A percentile compares a stretch with the other conserved stretches of the same genome.
These are phyloP conservation scores for grape (Vitis vinifera) DNA, from an alignment of 164 flowering plant species.

Conservation along the genomic window DNA sequence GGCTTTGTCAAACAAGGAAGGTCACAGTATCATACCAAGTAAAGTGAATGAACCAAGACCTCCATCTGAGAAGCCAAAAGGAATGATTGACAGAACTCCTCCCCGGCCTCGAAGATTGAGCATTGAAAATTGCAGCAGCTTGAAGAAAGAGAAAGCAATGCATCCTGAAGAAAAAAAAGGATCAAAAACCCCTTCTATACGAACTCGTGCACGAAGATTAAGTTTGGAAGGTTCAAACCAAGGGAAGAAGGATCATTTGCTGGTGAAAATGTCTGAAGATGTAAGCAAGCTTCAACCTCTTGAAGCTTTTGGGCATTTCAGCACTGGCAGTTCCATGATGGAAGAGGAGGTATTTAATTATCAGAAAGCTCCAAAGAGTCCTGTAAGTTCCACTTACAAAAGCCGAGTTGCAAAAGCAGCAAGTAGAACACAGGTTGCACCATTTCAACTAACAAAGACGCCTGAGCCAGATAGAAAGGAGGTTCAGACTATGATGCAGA, in stretches of 20 bases:
- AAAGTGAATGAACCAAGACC: conserved; percentile 30
- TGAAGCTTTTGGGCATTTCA: conserved; percentile 3
- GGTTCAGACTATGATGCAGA: conserved; percentile 22
- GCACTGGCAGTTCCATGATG: conserved; percentile 19
- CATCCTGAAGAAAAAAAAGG: conserved; percentile 28
- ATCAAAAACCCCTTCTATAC: conserved; percentile 34
- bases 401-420: conserved; percentile 21
- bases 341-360: conserved; percentile 18
- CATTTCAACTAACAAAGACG: conserved; percentile 43
- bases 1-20: conserved; percentile 62
- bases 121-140: conserved; percentile 31
- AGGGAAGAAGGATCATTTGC: conserved; percentile 28
- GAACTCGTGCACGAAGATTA: conserved; percentile 45
- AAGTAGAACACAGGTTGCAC: conserved; percentile 25
- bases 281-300: conserved; percentile 7
- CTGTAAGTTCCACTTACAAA: conserved; percentile 28
- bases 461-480: conserved; percentile 50
- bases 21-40: conserved; percentile 11
- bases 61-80: conserved; percentile 22
- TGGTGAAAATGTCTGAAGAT: conserved; percentile 19
- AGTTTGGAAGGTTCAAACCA: conserved; percentile 63
- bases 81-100: conserved; percentile 36
- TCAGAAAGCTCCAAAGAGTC: conserved; percentile 31
- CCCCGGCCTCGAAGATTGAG: conserved; percentile 36
- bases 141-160: conserved; percentile 3